Base-by-base conservation (phyloP, 768 basidiomycete genomes). In the Suillus americanus region DNA sequence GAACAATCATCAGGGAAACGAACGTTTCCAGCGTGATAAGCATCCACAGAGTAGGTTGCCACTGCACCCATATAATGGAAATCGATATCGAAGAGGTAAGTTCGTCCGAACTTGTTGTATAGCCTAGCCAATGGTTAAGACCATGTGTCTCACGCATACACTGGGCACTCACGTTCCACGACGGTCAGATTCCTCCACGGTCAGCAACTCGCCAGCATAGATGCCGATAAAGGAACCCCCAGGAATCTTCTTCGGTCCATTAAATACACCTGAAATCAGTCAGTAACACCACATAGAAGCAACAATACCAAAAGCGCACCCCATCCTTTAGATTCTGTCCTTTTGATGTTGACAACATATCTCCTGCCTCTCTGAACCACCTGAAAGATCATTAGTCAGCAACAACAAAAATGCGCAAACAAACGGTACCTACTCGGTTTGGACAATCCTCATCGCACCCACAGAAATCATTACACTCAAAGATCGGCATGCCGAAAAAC, bases 1-100 rank as follows among this genome's bases (percentile, higher is more conserved):
- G 46, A 28, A 30, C 35, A 16, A 57, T 43, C 16, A 59, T 63
- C 14, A 55, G 18, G 18, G 60, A 20, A 40, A 82, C 89, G 73
- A 73, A 94, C 91, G 75, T 94, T 94, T 13, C 91, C 91, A 23
- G 85, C 88, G 75, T 96, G 94, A 73, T 90, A 97, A 5, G 95
- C 95, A 77, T 97, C 95, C 3, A 96, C 88, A 16, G 81, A 80
- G 66, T 87, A 92, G 68, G 76, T 40, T 18, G 76, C 73, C 1
- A 75, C 73, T 45, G 77, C 33, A 48, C 78, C 81, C 43, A 95
- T 77, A 70, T 92, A 82, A 68, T 85, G 88, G 69, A 89, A 92
- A 70, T 97, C 95, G 37, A 94, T 68, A 67, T 94, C 87, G 68
- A 95, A 92, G 12, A 97, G 81, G 68, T 95, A 95, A 1, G 89